Base-by-base conservation (phyloP, 306 rosid genomes). In the Trifolium pratense region DNA sequence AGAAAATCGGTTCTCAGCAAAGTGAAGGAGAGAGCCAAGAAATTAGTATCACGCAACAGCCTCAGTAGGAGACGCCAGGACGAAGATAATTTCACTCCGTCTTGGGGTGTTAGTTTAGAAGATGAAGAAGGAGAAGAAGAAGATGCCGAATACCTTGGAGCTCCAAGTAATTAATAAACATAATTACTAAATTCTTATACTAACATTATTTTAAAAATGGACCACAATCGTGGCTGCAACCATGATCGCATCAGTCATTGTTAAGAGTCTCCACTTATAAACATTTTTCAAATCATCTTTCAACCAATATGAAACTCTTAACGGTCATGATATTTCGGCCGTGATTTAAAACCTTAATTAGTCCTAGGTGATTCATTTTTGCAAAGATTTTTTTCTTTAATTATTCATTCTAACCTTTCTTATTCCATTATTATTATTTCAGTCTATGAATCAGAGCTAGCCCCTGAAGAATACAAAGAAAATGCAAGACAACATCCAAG, bases 371-470 rank as follows among this genome's bases (percentile, higher is more conserved):
- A 37, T 49, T 23, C 29, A 1, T 57, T 68, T 13, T 23, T 5
- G 2, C 4, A 21, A 32, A 52, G 0, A 43, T 5, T 4, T 16
- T 39, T 34, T 48, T 32, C 5, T 6, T 1, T 1, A 9, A 14
- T 11, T 17, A 5, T 36, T 26, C 31, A 26, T 26, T 26, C 31
- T 26, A 3, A 26, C 31, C 31, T 26, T 26, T 0, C 0, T 29
- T 25, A 57, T 57, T 57, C 37, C 36, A 13, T 58, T 29, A 66
- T 58, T 29, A 66, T 81, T 87, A 66, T 81, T 87, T 52, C 85
- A 94, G 97, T 89, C 88, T 88, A 89, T 40, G 97, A 94, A 88
- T 89, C 98, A 1, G 97, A 91, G 82, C 46, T 80, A 70, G 96
- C 98, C 17, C 97, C 95, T 0, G 90, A 91, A 31, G 79, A 40